Evolutionary conservation across 2,329 filamentous ascomycete species (phyloP), one percentile per base, ranked within the genome.

Genomic region (Thelonectria blattea): DNA sequence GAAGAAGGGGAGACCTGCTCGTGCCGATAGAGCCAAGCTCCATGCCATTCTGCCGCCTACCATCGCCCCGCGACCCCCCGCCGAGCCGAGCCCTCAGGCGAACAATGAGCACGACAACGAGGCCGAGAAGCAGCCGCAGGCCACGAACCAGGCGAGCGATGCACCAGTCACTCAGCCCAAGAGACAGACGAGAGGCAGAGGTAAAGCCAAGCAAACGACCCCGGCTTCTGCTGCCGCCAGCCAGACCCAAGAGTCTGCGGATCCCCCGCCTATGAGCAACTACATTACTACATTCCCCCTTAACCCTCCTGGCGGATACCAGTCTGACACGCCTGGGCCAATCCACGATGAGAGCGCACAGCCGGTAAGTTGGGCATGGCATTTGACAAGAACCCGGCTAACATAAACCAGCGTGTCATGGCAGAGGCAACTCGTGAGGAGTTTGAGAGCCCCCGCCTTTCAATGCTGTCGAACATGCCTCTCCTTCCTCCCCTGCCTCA

Each of bases 1-100:
- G 65, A 82, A 81, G 68, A 76, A 80, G 60, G 80, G 80, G 2
- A 75, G 80, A 41, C 80, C 80, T 5, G 77, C 80, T 11, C 77
- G 80, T 56, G 75, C 77, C 12, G 80, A 81, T 56, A 80, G 69
- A 52, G 54, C 65, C 12, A 67, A 73, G 50, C 67, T 73, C 6
- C 70, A 65, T 17, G 71, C 76, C 12, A 64, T 72, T 12, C 65
- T 74, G 17, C 76, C 76, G 8, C 74, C 74, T 43, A 69, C 66
- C 15, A 67, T 76, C 5, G 73, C 73, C 10, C 75, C 74, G 11
- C 72, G 73, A 18, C 70, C 73, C 20, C 70, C 73, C 3, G 43
- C 62, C 10, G 60, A 62, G 11, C 41, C 14, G 12, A 30, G n/a
- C 50, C n/a, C 22, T 10, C 8, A 54, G 12, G 7, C 42, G 18